Evolutionary conservation across 2,329 filamentous ascomycete species (phyloP).

Genomic region (Didymella pomorum): DNA sequence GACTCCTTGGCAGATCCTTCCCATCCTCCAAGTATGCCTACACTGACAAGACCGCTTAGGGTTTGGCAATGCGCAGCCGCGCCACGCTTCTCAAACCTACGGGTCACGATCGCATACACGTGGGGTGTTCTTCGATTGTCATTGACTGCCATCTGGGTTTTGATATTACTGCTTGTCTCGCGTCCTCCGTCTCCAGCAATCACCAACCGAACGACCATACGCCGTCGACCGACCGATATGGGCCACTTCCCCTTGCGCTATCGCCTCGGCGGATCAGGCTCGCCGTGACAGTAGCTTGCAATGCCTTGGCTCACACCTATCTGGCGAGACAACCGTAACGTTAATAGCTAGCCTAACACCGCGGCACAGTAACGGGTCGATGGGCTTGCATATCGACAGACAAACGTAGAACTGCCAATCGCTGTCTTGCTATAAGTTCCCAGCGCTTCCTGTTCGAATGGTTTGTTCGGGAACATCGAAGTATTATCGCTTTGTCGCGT

Average conservation of each 20-base stretch:
- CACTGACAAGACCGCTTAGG: not conserved
- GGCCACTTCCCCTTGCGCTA: not conserved
- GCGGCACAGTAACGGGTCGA: no score
- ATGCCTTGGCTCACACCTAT: not conserved
- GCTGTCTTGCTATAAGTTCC: not conserved
- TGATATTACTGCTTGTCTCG: not conserved
- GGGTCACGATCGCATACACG: not conserved
- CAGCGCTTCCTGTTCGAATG: not conserved
- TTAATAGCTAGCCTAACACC: not conserved
- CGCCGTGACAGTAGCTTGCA: no score
- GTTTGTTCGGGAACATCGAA: not conserved
- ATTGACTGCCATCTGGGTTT: not conserved
- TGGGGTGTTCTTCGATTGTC: not conserved
- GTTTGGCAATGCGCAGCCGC: not conserved
- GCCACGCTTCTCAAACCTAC: not conserved
- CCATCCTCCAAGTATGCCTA: not conserved
- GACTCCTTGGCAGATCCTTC: not conserved
- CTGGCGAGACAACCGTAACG: not conserved
- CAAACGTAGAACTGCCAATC: not conserved
- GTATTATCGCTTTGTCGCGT: not conserved
- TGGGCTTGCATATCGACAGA: no score
- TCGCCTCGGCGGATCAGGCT: not conserved
- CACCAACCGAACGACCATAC: not conserved
- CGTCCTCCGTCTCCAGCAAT: not conserved
- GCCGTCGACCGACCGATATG: not conserved